Base-by-base conservation (phyloP, 257 asterid species). In the Solanum lycopersicoides region DNA sequence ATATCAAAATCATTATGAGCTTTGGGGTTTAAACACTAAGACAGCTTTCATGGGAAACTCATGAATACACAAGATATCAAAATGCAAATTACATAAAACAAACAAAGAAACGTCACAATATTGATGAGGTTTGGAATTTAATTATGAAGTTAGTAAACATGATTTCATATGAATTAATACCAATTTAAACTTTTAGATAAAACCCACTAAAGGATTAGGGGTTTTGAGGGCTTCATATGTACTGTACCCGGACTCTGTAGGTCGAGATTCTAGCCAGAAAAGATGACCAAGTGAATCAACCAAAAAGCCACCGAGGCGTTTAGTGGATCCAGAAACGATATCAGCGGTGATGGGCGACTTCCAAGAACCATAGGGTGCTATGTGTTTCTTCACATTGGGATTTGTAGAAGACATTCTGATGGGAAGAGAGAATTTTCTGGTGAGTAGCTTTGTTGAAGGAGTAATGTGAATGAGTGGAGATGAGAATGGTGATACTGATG, bases 281-380 rank as follows among this genome's bases (percentile, higher is more conserved):
- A 97, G 97, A 86, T 89, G 93, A 77, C 98, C 98, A 12, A 47
- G 56, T 37, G 98, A 92, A 89, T 94, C 98, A 3, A 90, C 87
- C 6, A 92, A 86, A 35, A 93, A 91, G 84, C 99, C 98, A 53
- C 98, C 99, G 35, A 97, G 96, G 28, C 98, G 91, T 87, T 88
- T 93, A 16, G 47, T 92, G 32, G 98, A 90, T 60, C 96, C 98
- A 47, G 99, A 93, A 69, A 94, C 98, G 39, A 95, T 42, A 88
- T 95, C 98, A 42, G 99, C 91, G 21, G 98, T 95, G 91, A 97
- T 94, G 21, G 98, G 97, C 37, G 99, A 97, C 92, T 93, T 95
- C 99, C 99, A 97, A 0, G 99, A 95, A 85, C 99, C 99, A 53
- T 94, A 97, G 6, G 98, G 97, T 45, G 97, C 92, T 69, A 92